A percentile compares a stretch with the other conserved stretches of the same genome.
Conservation (phyloP, 2,329 filamentous ascomycete genomes). For the Xenosphaeropsis pyriputrescens region DNA sequence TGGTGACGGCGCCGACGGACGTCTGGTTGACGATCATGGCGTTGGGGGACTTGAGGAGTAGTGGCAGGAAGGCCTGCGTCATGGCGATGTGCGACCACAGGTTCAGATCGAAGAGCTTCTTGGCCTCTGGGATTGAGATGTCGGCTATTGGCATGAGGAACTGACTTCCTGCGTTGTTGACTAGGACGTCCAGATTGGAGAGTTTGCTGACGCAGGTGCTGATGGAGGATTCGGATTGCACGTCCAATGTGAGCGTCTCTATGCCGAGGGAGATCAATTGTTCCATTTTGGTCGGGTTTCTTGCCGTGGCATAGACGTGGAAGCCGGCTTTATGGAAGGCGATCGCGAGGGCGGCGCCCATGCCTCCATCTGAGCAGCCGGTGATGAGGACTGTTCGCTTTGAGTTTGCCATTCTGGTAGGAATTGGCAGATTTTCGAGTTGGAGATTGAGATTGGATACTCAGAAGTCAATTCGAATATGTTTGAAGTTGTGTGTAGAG, state of each 20-base stretch:
- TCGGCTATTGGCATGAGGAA: constrained; percentile 8
- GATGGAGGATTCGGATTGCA: neutral
- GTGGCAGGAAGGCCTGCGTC: constrained; percentile 22
- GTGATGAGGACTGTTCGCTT: constrained; percentile 19
- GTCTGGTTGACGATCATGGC: constrained; percentile 25
- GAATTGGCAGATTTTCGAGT: no score
- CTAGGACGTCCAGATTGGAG: constrained; percentile 2
- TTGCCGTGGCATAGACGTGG: constrained; percentile 3
- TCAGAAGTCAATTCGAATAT: no score
- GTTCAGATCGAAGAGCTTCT: constrained; percentile 21
- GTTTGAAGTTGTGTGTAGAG: no score
- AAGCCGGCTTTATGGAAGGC: constrained; percentile 3
- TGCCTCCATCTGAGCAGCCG: constrained; percentile 2
- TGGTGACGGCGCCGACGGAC: constrained; percentile 17
- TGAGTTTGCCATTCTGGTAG: neutral
- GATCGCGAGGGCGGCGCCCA: constrained; percentile 1
- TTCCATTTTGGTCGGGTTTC: constrained; percentile 1
- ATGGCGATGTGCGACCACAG: constrained; percentile 23
- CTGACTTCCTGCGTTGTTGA: constrained; percentile 4
- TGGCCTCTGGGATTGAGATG: constrained; percentile 3
- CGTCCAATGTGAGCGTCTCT: constrained; percentile 2
- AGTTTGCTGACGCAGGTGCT: neutral
- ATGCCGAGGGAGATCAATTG: constrained; percentile 2
- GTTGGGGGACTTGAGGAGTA: constrained; percentile 19
- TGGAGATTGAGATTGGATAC: no score